Conservation (phyloP, 108 stramenopile genomes). For the Aureococcus anophagefferens region DNA sequence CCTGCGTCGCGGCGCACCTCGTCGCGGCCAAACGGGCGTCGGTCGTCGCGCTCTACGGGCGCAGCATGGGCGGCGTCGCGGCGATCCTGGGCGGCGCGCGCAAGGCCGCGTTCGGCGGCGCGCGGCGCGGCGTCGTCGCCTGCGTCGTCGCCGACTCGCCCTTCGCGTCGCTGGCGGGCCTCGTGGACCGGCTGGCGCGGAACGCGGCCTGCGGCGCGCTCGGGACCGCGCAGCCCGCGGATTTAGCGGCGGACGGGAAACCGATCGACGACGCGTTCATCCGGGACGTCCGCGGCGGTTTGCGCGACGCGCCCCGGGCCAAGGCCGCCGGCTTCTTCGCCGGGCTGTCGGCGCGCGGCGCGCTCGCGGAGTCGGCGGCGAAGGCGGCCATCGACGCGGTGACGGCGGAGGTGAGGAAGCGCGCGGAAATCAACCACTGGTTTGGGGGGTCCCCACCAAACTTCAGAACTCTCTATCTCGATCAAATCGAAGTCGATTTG, state of each 20-base stretch:
- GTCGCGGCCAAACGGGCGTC: not conserved
- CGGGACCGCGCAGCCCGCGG: no score
- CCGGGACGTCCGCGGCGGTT: no score
- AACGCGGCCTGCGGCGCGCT: not conserved
- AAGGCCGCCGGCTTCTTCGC: not conserved
- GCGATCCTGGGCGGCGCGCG: not conserved
- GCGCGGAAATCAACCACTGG: no score
- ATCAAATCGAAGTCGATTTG: no score
- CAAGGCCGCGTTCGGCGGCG: not conserved
- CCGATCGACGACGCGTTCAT: no score
- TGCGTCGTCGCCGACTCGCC: conserved; percentile 1
- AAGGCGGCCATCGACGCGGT: not conserved
- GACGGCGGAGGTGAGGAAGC: not conserved
- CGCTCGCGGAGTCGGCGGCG: not conserved
- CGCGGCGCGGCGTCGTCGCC: not conserved
- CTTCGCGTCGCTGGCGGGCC: not conserved
- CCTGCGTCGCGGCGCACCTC: not conserved
- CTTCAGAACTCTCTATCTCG: no score
- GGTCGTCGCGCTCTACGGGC: not conserved
- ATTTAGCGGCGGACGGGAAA: no score
- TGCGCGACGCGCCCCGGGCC: no score
- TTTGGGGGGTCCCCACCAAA: no score
- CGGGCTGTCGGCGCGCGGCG: not conserved
- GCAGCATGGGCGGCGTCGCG: not conserved
- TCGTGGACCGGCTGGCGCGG: not conserved